phyloP scores from a whole-genome alignment of 306 rosid genomes.

The Medicago ruthenica region DNA sequence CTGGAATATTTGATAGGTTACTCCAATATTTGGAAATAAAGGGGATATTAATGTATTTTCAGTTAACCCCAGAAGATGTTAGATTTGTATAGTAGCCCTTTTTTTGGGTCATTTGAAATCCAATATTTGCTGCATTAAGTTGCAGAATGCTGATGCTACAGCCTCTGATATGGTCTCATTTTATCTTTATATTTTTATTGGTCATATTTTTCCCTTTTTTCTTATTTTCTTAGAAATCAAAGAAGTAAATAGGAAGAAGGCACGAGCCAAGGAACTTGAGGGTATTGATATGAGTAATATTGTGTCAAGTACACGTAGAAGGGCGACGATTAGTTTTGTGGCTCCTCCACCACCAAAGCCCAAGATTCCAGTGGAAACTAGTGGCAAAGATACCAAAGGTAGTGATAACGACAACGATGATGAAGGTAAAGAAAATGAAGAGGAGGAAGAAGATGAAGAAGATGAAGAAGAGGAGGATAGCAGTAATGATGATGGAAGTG shows the following conservation, averaged over 20 bases:
- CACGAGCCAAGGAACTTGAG: slow-evolving; percentile 91
- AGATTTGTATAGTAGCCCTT: neutral
- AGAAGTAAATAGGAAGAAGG: slow-evolving; percentile 82
- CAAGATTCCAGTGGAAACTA: slow-evolving; percentile 67
- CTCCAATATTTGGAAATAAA: neutral
- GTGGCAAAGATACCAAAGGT: slow-evolving; percentile 54
- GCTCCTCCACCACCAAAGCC: slow-evolving; percentile 87
- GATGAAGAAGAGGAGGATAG: slow-evolving; percentile 53
- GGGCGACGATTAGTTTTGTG: slow-evolving; percentile 69
- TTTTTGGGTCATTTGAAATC: slow-evolving; percentile 13
- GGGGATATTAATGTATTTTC: slow-evolving; percentile 16
- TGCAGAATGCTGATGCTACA: neutral
- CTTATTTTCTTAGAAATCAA: slow-evolving; percentile 72
- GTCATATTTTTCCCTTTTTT: neutral
- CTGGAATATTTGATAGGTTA: neutral
- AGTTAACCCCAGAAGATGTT: slow-evolving; percentile 10
- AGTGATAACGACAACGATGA: slow-evolving; percentile 51
- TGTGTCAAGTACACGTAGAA: slow-evolving; percentile 84
- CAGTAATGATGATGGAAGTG: slow-evolving; percentile 59
- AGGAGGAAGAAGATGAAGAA: slow-evolving; percentile 57
- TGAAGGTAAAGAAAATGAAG: slow-evolving; percentile 56
- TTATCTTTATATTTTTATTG: slow-evolving; percentile 27
- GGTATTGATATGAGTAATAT: slow-evolving; percentile 94
- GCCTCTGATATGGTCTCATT: slow-evolving; percentile 24
- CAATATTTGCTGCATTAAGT: slow-evolving; percentile 35